Evolutionary conservation across 495 filamentous ascomycete species (phyloP).

Genomic region (Penicillium manginii): DNA sequence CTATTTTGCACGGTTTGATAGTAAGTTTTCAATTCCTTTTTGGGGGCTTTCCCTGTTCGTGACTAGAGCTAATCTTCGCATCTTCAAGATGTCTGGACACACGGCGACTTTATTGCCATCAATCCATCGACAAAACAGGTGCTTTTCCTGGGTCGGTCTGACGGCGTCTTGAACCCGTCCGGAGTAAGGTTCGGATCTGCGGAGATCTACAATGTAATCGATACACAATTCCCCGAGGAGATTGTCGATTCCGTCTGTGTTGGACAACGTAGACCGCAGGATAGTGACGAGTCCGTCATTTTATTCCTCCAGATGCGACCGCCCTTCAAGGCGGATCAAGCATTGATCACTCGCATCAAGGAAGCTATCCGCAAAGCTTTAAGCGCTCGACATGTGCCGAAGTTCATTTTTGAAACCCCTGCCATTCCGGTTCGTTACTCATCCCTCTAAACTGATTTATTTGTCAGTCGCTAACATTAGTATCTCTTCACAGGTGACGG

Average conservation of each 20-base stretch:
- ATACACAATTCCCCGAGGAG: slow-evolving; percentile 61
- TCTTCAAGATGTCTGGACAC: slow-evolving; percentile 67
- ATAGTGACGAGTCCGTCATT: slow-evolving; percentile 73
- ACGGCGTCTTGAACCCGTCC: slow-evolving; percentile 77
- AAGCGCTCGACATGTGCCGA: slow-evolving; percentile 73
- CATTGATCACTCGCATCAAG: slow-evolving; percentile 61
- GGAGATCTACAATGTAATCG: slow-evolving; percentile 76
- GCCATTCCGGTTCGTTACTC: slow-evolving; percentile 69
- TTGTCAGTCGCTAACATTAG: slow-evolving; percentile 1
- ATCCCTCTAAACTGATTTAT: slow-evolving; percentile 5
- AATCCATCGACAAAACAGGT: slow-evolving; percentile 68
- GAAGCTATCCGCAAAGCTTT: slow-evolving; percentile 61
- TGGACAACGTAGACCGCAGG: slow-evolving; percentile 67
- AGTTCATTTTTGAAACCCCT: slow-evolving; percentile 73
- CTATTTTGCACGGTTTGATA: slow-evolving; percentile 72
- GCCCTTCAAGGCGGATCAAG: slow-evolving; percentile 53
- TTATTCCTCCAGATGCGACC: slow-evolving; percentile 73
- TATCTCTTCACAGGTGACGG: slow-evolving; percentile 58
- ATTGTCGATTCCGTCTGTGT: slow-evolving; percentile 73
- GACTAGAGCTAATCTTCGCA: neutral
- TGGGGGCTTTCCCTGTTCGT: neutral
- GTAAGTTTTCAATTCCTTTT: slow-evolving; percentile 19
- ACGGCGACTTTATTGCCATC: slow-evolving; percentile 76
- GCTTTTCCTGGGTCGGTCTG: slow-evolving; percentile 72
- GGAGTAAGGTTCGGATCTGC: slow-evolving; percentile 79